These are phyloP conservation scores for Punctularia strigosozonata DNA, from an alignment of 768 basidiomycete species.

Conservation along the genomic window DNA sequence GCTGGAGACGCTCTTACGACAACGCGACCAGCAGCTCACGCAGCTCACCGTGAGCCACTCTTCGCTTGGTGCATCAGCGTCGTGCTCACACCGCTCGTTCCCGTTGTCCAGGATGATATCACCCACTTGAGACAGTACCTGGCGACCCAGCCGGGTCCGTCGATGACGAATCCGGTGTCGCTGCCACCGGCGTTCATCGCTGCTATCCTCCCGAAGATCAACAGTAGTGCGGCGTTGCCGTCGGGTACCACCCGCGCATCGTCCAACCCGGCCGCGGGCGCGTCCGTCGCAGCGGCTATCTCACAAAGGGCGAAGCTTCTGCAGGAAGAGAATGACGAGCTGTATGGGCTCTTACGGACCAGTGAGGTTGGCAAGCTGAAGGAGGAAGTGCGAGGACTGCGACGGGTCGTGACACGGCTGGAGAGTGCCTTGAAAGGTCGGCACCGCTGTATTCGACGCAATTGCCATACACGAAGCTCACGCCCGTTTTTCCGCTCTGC, in stretches of 20 bases:
- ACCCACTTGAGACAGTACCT: constrained; percentile 56
- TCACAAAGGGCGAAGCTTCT: constrained; percentile 60
- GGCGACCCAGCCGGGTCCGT: constrained; percentile 44
- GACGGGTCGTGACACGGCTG: constrained; percentile 54
- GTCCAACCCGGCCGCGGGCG: too few species aligned
- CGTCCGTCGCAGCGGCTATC: constrained; percentile 49
- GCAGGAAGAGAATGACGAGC: constrained; percentile 82
- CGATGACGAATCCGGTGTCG: constrained; percentile 49
- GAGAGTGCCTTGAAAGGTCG: constrained; percentile 71
- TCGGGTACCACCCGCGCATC: constrained; percentile 38
- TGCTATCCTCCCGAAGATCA: constrained; percentile 56
- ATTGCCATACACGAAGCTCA: constrained; percentile 1
- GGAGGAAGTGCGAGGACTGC: constrained; percentile 66
- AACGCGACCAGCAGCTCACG: constrained; percentile 60
- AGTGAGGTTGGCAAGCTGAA: constrained; percentile 74
- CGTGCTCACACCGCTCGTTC: constrained; percentile 9
- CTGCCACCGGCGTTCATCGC: constrained; percentile 64
- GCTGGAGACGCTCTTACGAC: constrained; percentile 66
- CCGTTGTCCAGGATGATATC: constrained; percentile 61
- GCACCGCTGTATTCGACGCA: constrained; percentile 10
- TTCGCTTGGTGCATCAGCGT: constrained; percentile 2
- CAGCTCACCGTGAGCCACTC: constrained; percentile 67
- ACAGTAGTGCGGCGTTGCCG: constrained; percentile 16
- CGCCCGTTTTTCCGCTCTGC: constrained; percentile 3
- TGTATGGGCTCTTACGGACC: constrained; percentile 62